A percentile compares a stretch with the other conserved stretches of the same genome.
These are phyloP conservation scores for Guillardia theta DNA, from an alignment of 78 protist genomes.

Conservation along the genomic window DNA sequence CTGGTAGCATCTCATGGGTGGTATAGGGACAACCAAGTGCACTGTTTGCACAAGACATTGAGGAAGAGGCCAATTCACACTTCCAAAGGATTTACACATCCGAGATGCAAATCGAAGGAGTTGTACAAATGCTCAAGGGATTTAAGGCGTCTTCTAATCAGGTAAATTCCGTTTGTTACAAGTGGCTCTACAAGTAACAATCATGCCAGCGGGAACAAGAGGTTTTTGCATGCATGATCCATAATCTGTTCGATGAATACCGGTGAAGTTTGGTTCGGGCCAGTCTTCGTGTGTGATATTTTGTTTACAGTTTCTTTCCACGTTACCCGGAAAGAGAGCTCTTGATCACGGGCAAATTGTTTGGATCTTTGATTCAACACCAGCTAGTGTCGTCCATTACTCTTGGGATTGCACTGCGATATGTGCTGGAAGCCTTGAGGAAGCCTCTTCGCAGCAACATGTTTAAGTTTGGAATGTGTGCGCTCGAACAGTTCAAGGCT, in stretches of 20 bases:
- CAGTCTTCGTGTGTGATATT: too few species aligned
- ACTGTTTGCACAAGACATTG: constrained; percentile 63
- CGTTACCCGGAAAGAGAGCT: constrained; percentile 90
- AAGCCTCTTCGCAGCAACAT: constrained; percentile 56
- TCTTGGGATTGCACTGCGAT: constrained; percentile 74
- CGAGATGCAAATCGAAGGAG: constrained; percentile 52
- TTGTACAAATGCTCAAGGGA: constrained; percentile 47
- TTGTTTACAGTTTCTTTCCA: constrained; percentile 80
- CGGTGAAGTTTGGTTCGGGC: too few species aligned
- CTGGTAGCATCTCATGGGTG: not conserved
- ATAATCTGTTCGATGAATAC: constrained; percentile 92
- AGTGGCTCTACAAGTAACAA: too few species aligned
- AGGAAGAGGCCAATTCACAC: constrained; percentile 77
- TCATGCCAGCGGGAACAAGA: not conserved
- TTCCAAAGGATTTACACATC: constrained; percentile 75
- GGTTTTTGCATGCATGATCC: constrained; percentile 82
- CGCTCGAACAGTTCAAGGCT: constrained; percentile 77
- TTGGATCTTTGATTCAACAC: constrained; percentile 87
- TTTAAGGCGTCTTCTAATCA: constrained; percentile 49
- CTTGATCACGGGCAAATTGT: constrained; percentile 78
- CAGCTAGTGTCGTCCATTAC: constrained; percentile 65
- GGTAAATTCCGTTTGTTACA: not conserved
- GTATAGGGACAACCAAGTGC: not conserved
- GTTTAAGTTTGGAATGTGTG: constrained; percentile 82
- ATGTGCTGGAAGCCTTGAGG: constrained; percentile 77